Conservation (phyloP, 176 grass and related monocot species). For the Typha latifolia region DNA sequence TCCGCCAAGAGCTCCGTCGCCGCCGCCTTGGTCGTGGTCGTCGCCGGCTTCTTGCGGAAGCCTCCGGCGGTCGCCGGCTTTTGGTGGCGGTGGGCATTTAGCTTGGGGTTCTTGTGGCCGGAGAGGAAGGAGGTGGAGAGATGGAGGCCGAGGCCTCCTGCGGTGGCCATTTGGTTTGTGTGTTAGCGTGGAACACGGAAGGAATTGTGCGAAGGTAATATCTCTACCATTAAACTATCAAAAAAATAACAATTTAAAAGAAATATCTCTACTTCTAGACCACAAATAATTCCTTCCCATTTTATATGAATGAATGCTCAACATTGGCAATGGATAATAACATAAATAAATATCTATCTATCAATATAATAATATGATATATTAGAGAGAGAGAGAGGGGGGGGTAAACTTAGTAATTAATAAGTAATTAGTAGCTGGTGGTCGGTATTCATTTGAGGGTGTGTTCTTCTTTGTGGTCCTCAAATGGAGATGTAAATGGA, state of each 20-base stretch:
- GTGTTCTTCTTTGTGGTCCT: not conserved
- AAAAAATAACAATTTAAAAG: too few species aligned
- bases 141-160: conserved; percentile 34
- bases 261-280: too few species aligned
- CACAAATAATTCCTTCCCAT: too few species aligned
- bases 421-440: too few species aligned
- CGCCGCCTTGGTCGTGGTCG: not conserved
- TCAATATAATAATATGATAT: not conserved
- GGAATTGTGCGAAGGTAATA: not conserved
- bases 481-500: not conserved
- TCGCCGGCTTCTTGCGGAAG: conserved; percentile 4
- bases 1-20: conserved; percentile 23
- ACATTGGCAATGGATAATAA: too few species aligned
- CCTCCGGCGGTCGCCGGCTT: conserved; percentile 1
- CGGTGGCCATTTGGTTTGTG: conserved; percentile 28
- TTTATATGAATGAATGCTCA: too few species aligned
- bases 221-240: not conserved
- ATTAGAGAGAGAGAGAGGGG: not conserved
- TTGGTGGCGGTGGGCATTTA: conserved; percentile 13
- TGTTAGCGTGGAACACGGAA: too few species aligned
- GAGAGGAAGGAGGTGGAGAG: conserved; percentile 64
- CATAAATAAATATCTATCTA: too few species aligned
- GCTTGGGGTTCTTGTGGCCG: conserved; percentile 27
- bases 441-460: not conserved
- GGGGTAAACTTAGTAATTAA: not conserved